Conservation (phyloP, 495 filamentous ascomycete genomes). For the Bombardia bombarda region DNA sequence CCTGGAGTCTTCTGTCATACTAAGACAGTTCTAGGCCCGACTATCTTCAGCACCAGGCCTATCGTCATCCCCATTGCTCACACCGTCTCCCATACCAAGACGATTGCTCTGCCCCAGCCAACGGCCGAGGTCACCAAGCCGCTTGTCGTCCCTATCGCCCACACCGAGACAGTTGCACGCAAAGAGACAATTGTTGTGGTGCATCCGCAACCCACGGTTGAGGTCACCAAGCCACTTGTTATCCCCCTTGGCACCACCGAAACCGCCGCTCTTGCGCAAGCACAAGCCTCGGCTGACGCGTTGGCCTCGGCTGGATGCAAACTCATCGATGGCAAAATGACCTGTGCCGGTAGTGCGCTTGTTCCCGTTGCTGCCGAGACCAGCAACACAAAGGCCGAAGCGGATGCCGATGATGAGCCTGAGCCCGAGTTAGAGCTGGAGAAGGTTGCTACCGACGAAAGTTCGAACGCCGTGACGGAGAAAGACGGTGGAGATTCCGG, state of each 20-base stretch:
- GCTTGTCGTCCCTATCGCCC: slow-evolving; percentile 4
- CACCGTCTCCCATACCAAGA: not conserved
- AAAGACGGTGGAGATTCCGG: too few species aligned
- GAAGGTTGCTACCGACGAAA: too few species aligned
- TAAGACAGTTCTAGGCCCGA: not conserved
- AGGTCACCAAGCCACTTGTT: too few species aligned
- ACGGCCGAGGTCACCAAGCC: slow-evolving; percentile 1
- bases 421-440: too few species aligned
- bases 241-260: too few species aligned
- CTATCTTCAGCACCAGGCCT: slow-evolving; percentile 4
- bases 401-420: too few species aligned
- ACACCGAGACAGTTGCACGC: not conserved
- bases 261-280: not conserved
- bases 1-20: slow-evolving; percentile 2
- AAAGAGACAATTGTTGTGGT: not conserved
- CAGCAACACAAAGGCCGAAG: too few species aligned
- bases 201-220: not conserved
- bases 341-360: too few species aligned
- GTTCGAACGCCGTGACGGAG: too few species aligned
- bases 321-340: too few species aligned
- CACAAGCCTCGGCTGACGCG: not conserved
- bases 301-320: not conserved
- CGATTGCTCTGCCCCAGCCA: not conserved
- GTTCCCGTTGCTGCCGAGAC: too few species aligned
- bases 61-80: slow-evolving; percentile 7